Evolutionary conservation across 768 basidiomycete genomes (phyloP).

Genomic region (Paxillus involutus): DNA sequence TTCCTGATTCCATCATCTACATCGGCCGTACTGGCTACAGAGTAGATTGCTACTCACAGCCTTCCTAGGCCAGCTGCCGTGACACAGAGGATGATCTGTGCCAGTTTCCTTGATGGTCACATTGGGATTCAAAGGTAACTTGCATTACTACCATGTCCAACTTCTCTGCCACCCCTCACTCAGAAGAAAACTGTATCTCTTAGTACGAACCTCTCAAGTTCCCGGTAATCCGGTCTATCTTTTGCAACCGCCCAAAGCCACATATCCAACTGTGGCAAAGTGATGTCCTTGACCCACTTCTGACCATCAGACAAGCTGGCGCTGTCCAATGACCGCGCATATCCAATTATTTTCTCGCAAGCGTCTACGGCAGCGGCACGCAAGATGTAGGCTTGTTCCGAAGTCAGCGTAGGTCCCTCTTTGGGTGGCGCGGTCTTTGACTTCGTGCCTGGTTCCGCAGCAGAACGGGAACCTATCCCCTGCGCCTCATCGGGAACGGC

Average conservation of each 20-base stretch:
- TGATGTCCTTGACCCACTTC: slow-evolving; percentile 56
- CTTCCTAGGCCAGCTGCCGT: too few species aligned
- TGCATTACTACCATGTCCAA: neutral
- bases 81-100: too few species aligned
- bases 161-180: neutral
- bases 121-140: neutral
- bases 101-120: too few species aligned
- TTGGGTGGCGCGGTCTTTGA: slow-evolving; percentile 26
- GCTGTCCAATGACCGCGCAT: slow-evolving; percentile 39
- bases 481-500: slow-evolving; percentile 20
- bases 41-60: neutral
- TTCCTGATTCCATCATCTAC: too few species aligned
- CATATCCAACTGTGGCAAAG: slow-evolving; percentile 61
- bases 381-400: slow-evolving; percentile 65
- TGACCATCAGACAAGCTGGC: slow-evolving; percentile 25
- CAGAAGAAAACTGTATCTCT: slow-evolving; percentile 70
- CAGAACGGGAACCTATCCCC: slow-evolving; percentile 1
- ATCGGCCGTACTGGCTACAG: too few species aligned
- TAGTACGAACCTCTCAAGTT: slow-evolving; percentile 64
- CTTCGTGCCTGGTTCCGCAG: slow-evolving; percentile 12
- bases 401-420: slow-evolving; percentile 55
- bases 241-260: slow-evolving; percentile 88
- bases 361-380: slow-evolving; percentile 82
- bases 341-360: slow-evolving; percentile 65
- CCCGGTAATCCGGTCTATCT: slow-evolving; percentile 69